Evolutionary conservation across 2,329 filamentous ascomycete genomes (phyloP).

Genomic region (Fusarium dimerum): DNA sequence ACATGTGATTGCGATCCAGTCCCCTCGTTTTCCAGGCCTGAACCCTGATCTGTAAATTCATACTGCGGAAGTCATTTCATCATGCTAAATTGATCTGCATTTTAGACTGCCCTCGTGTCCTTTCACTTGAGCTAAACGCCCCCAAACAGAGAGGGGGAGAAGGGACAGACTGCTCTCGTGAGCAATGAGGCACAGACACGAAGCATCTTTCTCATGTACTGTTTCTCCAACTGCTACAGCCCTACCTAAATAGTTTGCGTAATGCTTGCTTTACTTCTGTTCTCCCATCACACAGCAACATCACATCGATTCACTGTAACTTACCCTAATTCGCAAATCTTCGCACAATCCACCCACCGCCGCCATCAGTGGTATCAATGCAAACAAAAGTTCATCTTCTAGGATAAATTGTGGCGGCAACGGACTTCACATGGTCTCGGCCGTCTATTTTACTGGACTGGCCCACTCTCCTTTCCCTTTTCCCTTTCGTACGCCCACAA

Average conservation of each 20-base stretch:
- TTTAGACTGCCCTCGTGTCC: neutral
- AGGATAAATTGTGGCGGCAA: conserved; percentile 3
- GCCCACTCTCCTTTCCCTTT: conserved; percentile 26
- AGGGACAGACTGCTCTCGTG: too few species aligned
- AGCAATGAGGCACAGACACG: too few species aligned
- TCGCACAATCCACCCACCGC: neutral
- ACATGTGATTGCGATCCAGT: neutral
- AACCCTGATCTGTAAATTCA: neutral
- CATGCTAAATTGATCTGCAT: neutral
- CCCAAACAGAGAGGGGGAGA: too few species aligned
- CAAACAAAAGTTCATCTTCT: neutral
- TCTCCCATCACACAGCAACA: neutral
- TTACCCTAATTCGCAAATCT: neutral
- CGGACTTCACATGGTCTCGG: conserved; percentile 32
- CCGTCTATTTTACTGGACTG: conserved; percentile 27
- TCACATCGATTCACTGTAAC: neutral
- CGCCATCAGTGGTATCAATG: neutral
- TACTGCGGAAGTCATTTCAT: neutral
- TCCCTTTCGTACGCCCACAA: conserved; percentile 20
- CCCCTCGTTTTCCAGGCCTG: neutral
- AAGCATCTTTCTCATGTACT: too few species aligned
- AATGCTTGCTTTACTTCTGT: neutral
- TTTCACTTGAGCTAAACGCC: too few species aligned
- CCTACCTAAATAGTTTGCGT: too few species aligned
- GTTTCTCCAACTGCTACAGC: too few species aligned